A percentile compares a stretch with the other conserved stretches of the same genome.
phyloP scores from a whole-genome alignment of 179 eudicot species.

The Corrigiola litoralis region DNA sequence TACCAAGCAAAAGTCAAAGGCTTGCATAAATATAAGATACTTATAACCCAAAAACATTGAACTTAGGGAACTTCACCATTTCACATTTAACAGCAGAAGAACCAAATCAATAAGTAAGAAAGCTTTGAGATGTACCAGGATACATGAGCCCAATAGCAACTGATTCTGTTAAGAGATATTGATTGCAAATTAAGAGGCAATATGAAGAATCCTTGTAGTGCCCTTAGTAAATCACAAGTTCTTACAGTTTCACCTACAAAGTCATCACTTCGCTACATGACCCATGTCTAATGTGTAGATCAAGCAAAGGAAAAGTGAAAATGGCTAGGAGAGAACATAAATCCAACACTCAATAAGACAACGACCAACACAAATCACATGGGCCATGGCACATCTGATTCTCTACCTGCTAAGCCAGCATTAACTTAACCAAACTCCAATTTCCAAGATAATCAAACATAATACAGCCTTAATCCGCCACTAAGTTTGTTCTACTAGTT shows the following conservation, averaged over 20 bases:
- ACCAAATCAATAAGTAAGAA: background rate
- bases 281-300: background rate
- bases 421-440: background rate
- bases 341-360: too few relatives aligned
- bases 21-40: background rate
- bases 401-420: too few relatives aligned
- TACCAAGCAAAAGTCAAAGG: conserved; percentile 18
- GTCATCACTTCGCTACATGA: too few relatives aligned
- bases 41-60: background rate
- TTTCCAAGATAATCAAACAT: background rate
- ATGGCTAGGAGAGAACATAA: background rate
- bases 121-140: background rate
- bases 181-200: too few relatives aligned
- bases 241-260: too few relatives aligned
- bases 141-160: too few relatives aligned
- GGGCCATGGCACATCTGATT: too few relatives aligned
- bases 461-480: background rate
- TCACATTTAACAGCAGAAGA: background rate
- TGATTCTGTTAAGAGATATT: too few relatives aligned
- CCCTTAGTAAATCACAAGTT: too few relatives aligned
- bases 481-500: background rate
- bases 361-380: too few relatives aligned
- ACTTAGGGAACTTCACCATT: background rate
- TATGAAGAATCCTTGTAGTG: too few relatives aligned
- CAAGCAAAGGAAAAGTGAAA: background rate